These are phyloP conservation scores for Mitragyna speciosa DNA, from an alignment of 257 asterid genomes.

Conservation along the genomic window DNA sequence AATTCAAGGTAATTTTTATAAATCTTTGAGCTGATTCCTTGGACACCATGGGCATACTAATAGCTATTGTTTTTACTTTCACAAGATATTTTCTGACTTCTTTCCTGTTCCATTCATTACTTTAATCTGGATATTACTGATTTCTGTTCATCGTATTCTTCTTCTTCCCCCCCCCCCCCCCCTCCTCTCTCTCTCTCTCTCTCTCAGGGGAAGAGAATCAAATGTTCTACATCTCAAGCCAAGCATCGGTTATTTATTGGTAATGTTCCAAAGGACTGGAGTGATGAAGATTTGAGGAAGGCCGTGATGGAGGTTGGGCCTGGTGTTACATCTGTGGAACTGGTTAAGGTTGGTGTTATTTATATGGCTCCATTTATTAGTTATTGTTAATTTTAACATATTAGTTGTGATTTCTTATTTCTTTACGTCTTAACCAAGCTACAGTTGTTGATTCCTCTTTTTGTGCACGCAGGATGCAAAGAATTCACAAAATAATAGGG, in stretches of 20 bases:
- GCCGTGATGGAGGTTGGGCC: constrained; percentile 78
- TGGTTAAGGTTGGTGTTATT: constrained; percentile 61
- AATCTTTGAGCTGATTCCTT: background rate
- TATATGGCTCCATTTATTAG: background rate
- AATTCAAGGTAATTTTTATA: constrained; percentile 54
- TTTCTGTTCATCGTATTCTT: background rate
- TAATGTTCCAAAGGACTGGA: constrained; percentile 80
- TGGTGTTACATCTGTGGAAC: constrained; percentile 69
- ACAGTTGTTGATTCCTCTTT: constrained; percentile 7
- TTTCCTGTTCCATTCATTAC: background rate
- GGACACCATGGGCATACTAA: background rate
- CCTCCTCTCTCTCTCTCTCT: background rate
- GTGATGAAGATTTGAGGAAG: constrained; percentile 68
- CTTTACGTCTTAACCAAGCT: background rate
- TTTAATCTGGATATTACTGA: background rate
- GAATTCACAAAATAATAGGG: constrained; percentile 35
- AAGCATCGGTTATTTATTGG: constrained; percentile 79
- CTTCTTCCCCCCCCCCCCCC: background rate
- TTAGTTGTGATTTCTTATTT: background rate
- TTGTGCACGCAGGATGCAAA: constrained; percentile 11
- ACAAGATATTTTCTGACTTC: background rate
- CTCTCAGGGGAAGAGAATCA: constrained; percentile 66
- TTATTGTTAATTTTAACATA: background rate
- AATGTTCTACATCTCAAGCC: constrained; percentile 86
- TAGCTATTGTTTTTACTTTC: constrained; percentile 4